Evolutionary conservation across 2,329 filamentous ascomycete genomes (phyloP), one percentile per base, ranked within the genome.

Genomic region (Cytospora piceae): DNA sequence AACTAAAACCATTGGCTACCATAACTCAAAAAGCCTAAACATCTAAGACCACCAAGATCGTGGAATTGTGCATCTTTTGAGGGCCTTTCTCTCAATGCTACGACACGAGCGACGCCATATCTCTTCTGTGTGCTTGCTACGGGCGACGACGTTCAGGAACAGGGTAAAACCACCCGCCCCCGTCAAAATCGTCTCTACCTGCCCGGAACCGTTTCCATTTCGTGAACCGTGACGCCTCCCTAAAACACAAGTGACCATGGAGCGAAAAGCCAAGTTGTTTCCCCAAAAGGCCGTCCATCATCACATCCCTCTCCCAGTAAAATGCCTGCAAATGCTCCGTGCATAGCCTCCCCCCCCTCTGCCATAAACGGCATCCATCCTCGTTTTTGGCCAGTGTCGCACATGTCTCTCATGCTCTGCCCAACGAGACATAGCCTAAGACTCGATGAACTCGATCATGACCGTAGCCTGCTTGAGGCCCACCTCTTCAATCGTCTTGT

Each of bases 381-480:
- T 17, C 5, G 17, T 9, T 4, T 22, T 9, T 42, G 17, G 39
- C 39, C 39, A 42, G 17, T 12, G 6, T 20, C 46, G 46, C 46
- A 49, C 7, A 22, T 15, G 11, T 29, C 37, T 29, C 14, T 22
- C 22, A 17, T 11, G 6, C 5, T 29, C 39, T 51, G 51, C 15
- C 22, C 17, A 15, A 31, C 31, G 9, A 8, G 17, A 51, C 20
- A 31, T 6, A n/a, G 27, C 58, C 29, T 24, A 67, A 31, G 54
- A 31, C 37, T 66, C 66, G 20, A 67, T 53, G 42, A 66, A 96
- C 77, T 97, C 95, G 71, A 99, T 90, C 92, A 97, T 97, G 9
- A 99, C 90, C 0, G 93, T 97, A 4, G 91, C 93, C 74, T 96
- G 94, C 81, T 95, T 96, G 72, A 99, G 78, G 0, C 94, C 93